phyloP scores from a whole-genome alignment of 306 rosid genomes.

The Glycine soja region DNA sequence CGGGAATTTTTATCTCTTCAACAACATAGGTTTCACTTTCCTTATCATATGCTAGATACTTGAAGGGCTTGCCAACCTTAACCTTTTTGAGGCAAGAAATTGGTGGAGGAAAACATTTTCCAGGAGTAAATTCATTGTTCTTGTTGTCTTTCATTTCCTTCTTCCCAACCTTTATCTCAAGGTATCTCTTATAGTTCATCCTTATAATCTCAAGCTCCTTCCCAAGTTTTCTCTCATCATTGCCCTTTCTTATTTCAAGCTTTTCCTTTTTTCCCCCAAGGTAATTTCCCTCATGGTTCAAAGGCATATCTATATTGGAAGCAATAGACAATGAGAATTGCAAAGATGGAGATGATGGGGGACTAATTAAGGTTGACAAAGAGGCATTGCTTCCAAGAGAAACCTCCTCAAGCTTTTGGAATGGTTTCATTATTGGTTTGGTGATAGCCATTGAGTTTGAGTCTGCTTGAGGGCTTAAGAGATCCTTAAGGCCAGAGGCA shows the following conservation, averaged over 20 bases:
- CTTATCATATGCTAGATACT: no score
- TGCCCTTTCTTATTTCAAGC: neutral
- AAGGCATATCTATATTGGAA: no score
- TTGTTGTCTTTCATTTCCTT: neutral
- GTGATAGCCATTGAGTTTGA: neutral
- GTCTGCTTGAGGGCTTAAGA: neutral
- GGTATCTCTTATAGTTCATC: no score
- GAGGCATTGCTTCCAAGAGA: neutral
- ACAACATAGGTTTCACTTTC: no score
- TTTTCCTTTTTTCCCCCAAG: neutral
- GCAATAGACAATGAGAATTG: no score
- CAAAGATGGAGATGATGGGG: no score
- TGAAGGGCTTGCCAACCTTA: conserved; percentile 16
- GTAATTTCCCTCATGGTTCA: neutral
- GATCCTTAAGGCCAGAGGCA: conserved; percentile 9
- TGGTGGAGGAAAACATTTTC: conserved; percentile 6
- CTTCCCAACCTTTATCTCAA: neutral
- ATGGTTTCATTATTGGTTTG: neutral
- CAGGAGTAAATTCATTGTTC: neutral
- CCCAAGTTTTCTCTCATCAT: neutral
- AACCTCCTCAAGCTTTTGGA: neutral
- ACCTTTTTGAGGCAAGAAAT: neutral
- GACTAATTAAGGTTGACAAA: no score
- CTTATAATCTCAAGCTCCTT: no score
- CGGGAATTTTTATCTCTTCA: conserved; percentile 1